Conservation (phyloP, 2,329 filamentous ascomycete species). For the Xylaria sp. region DNA sequence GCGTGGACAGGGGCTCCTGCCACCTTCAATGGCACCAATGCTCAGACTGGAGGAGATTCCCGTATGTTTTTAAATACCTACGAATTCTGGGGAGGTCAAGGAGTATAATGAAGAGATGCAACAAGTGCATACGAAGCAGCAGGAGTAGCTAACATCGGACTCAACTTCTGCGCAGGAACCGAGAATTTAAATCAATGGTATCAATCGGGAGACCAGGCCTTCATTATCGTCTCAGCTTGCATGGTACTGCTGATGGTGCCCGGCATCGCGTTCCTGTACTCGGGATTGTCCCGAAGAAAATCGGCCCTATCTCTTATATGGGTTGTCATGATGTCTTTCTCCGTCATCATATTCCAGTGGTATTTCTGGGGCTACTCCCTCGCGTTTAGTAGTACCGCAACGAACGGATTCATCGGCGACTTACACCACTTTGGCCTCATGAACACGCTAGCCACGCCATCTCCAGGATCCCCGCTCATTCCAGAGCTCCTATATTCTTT, state of each 20-base stretch:
- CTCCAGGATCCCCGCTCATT: constrained; percentile 86
- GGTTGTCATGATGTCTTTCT: constrained; percentile 94
- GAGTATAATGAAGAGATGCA: constrained; percentile 6
- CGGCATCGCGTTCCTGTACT: constrained; percentile 97
- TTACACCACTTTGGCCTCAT: constrained; percentile 88
- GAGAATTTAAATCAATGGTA: constrained; percentile 98
- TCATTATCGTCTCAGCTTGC: constrained; percentile 87
- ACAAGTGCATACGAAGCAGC: background rate
- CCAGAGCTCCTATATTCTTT: constrained; percentile 93
- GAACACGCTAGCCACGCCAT: constrained; percentile 85
- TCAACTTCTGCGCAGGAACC: constrained; percentile 63
- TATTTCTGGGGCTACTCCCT: constrained; percentile 99
- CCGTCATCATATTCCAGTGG: constrained; percentile 96
- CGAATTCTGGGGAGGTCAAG: constrained; percentile 15
- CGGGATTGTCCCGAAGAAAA: constrained; percentile 95
- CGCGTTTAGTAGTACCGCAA: constrained; percentile 84
- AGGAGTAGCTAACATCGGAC: constrained; percentile 31
- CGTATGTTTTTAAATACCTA: constrained; percentile 65
- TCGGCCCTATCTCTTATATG: constrained; percentile 97
- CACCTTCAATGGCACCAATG: constrained; percentile 72
- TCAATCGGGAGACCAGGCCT: constrained; percentile 89
- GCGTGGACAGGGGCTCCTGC: constrained; percentile 67
- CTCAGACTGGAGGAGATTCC: constrained; percentile 78
- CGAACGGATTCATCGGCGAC: constrained; percentile 92
- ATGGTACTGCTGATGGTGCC: constrained; percentile 98